A percentile compares a stretch with the other conserved stretches of the same genome.
phyloP scores from a whole-genome alignment of 805 yeast species.

The Wickerhamomyces mucosus region DNA sequence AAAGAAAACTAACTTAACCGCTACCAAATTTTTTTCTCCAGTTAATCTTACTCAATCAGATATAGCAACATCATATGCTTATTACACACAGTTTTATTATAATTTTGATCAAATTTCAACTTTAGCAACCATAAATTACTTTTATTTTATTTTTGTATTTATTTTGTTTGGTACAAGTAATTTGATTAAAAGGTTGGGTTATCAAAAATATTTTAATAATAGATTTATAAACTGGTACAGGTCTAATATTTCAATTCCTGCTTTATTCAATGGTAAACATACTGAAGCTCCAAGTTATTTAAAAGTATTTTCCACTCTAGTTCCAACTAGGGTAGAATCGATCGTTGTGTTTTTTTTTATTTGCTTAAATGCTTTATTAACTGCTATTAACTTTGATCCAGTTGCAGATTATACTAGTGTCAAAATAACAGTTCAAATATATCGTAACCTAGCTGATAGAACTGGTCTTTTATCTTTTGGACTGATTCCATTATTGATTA shows the following conservation, averaged over 20 bases:
- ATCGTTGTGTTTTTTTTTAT: conserved; percentile 27
- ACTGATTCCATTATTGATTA: conserved; percentile 41
- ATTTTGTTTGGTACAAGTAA: conserved; percentile 26
- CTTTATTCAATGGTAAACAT: conserved; percentile 12
- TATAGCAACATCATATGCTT: not conserved
- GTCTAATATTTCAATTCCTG: conserved; percentile 14
- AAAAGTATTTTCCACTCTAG: conserved; percentile 7
- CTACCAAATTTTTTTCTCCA: conserved; percentile 7
- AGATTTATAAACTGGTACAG: conserved; percentile 12
- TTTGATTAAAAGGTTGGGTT: conserved; percentile 18
- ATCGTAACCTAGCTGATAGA: conserved; percentile 12
- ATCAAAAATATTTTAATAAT: conserved; percentile 7
- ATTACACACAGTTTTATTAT: conserved; percentile 5
- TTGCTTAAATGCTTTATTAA: conserved; percentile 12
- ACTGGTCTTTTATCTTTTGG: conserved; percentile 22
- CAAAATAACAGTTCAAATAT: not conserved
- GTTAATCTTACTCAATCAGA: conserved; percentile 2
- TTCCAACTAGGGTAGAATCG: conserved; percentile 18
- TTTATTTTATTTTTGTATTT: conserved; percentile 32
- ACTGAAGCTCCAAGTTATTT: conserved; percentile 1
- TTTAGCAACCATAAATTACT: conserved; percentile 24
- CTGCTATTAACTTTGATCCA: conserved; percentile 8
- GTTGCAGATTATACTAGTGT: not conserved
- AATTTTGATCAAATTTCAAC: conserved; percentile 12
- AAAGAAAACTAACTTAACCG: conserved; percentile 4